These are phyloP conservation scores for Mycena vitilis DNA, from an alignment of 768 basidiomycete species.

Conservation along the genomic window DNA sequence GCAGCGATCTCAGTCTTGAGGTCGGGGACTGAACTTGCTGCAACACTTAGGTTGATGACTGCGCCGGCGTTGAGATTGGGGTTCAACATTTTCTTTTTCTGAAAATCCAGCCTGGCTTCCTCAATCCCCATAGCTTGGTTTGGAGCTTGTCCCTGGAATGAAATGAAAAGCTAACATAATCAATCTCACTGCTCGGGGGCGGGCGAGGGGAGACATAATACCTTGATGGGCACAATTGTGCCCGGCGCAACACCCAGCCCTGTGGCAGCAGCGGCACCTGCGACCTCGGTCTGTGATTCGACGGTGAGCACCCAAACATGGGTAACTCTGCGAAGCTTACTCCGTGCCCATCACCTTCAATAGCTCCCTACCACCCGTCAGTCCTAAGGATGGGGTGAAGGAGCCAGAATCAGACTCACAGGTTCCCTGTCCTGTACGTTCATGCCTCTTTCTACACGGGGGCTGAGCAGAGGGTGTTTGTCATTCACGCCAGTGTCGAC, in stretches of 20 bases:
- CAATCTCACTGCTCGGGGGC: not conserved
- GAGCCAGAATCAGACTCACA: no score
- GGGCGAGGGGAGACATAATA: not conserved
- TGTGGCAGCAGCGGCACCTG: not conserved
- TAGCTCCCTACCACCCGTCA: no score
- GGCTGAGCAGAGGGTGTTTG: no score
- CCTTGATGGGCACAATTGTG: slow-evolving; percentile 2
- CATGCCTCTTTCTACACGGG: no score
- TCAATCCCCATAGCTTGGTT: not conserved
- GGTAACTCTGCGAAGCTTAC: no score
- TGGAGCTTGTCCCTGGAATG: not conserved
- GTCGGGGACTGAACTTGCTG: not conserved
- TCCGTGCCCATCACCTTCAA: no score
- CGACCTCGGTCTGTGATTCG: not conserved
- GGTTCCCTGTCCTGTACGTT: no score
- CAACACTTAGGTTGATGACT: not conserved
- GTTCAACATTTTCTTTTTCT: not conserved
- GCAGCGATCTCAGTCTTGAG: not conserved
- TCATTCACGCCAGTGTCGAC: no score
- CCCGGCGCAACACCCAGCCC: not conserved
- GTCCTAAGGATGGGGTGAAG: no score
- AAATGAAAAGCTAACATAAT: not conserved
- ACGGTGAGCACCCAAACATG: no score
- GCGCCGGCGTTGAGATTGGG: not conserved
- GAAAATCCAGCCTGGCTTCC: not conserved